Conservation (phyloP, 805 yeast genomes). For the Hanseniaspora lachancei region DNA sequence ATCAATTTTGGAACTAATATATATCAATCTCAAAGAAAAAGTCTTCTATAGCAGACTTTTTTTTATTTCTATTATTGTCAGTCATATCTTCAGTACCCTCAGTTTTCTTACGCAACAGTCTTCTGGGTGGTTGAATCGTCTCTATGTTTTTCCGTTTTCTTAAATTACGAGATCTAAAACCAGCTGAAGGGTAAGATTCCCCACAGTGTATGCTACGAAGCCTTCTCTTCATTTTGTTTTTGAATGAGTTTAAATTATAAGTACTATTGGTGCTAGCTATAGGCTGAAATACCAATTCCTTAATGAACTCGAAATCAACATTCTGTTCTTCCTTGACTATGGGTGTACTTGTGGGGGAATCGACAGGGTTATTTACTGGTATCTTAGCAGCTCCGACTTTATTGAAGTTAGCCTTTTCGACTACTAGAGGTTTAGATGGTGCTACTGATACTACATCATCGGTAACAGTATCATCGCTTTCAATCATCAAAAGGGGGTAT, state of each 20-base stretch:
- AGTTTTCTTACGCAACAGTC: background rate
- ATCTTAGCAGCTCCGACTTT: too few relatives aligned
- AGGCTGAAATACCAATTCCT: background rate
- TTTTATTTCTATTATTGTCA: background rate
- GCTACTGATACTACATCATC: background rate
- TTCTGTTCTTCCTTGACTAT: background rate
- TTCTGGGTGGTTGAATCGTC: background rate
- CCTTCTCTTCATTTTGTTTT: background rate
- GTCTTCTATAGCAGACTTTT: background rate
- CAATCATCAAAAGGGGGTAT: background rate
- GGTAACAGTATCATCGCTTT: background rate
- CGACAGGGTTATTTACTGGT: too few relatives aligned
- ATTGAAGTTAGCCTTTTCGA: too few relatives aligned
- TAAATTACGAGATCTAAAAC: background rate
- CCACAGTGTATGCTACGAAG: background rate
- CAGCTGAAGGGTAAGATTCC: background rate
- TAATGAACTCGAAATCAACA: background rate
- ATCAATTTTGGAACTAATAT: background rate
- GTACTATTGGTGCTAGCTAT: background rate
- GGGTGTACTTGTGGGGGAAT: too few relatives aligned
- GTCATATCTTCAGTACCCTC: background rate
- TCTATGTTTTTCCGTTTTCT: background rate
- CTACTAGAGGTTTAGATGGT: too few relatives aligned
- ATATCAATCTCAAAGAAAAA: background rate
- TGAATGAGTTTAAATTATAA: background rate